phyloP scores from a whole-genome alignment of 805 yeast genomes.

The Schizosaccharomyces octosporus region DNA sequence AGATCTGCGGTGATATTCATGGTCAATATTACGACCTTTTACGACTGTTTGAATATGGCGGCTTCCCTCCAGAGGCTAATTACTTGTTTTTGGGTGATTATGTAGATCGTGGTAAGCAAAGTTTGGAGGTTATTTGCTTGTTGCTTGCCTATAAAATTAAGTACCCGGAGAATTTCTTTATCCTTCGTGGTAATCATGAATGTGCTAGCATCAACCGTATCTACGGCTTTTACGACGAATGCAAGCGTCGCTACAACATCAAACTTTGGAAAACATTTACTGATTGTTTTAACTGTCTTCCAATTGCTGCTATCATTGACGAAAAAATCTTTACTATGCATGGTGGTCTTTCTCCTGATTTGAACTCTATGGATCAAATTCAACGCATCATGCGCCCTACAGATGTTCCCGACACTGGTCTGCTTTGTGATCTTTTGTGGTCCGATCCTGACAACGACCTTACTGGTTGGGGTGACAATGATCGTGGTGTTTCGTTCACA shows the following conservation, averaged over 20 bases:
- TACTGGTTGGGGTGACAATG: constrained; percentile 97
- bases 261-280: constrained; percentile 97
- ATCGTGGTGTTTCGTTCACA: constrained; percentile 96
- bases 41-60: constrained; percentile 91
- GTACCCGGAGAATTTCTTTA: constrained; percentile 93
- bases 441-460: constrained; percentile 96
- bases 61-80: constrained; percentile 96
- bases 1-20: constrained; percentile 85
- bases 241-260: constrained; percentile 87
- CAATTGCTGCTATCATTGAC: constrained; percentile 94
- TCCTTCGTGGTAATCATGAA: constrained; percentile 93
- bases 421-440: constrained; percentile 89
- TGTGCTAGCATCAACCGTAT: constrained; percentile 94
- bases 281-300: constrained; percentile 93
- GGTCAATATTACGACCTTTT: constrained; percentile 93
- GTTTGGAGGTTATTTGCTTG: constrained; percentile 82
- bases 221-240: constrained; percentile 94
- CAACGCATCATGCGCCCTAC: constrained; percentile 98
- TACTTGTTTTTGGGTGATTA: constrained; percentile 89
- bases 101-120: constrained; percentile 96
- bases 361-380: constrained; percentile 94
- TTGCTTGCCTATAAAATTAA: constrained; percentile 87
- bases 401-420: constrained; percentile 83
- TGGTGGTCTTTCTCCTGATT: constrained; percentile 93
- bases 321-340: constrained; percentile 97